Evolutionary conservation across 805 yeast species (phyloP).

Genomic region (Candida endomychidarum): DNA sequence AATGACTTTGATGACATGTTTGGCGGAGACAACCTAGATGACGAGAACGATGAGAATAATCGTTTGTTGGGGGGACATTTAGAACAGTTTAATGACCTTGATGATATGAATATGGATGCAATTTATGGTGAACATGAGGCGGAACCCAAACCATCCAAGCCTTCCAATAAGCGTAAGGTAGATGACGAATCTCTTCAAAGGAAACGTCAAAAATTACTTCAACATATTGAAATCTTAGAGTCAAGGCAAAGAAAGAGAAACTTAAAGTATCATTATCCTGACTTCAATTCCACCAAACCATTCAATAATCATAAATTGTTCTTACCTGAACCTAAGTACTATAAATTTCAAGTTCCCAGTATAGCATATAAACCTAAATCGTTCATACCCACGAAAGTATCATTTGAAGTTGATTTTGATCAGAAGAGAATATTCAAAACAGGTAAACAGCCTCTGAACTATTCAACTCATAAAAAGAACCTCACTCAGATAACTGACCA

Average conservation of each 20-base stretch:
- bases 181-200: slow-evolving; percentile 21
- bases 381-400: slow-evolving; percentile 56
- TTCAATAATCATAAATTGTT: slow-evolving; percentile 67
- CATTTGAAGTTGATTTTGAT: slow-evolving; percentile 64
- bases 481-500: slow-evolving; percentile 25
- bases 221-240: slow-evolving; percentile 30
- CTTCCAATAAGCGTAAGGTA: slow-evolving; percentile 13
- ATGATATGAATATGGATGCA: slow-evolving; percentile 21
- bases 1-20: slow-evolving; percentile 41
- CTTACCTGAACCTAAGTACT: slow-evolving; percentile 57
- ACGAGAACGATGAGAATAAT: slow-evolving; percentile 16
- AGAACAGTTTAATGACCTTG: slow-evolving; percentile 24
- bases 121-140: slow-evolving; percentile 20
- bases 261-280: slow-evolving; percentile 58
- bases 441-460: slow-evolving; percentile 8
- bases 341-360: slow-evolving; percentile 53
- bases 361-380: slow-evolving; percentile 39
- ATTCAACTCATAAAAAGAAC: slow-evolving; percentile 10
- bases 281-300: slow-evolving; percentile 53
- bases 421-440: slow-evolving; percentile 52
- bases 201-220: slow-evolving; percentile 30
- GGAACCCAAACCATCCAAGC: background rate
- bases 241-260: slow-evolving; percentile 24
- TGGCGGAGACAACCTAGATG: slow-evolving; percentile 28
- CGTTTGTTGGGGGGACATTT: slow-evolving; percentile 15